These are phyloP conservation scores for Crithidia sp. DNA, from an alignment of 208 protist species.

Conservation along the genomic window DNA sequence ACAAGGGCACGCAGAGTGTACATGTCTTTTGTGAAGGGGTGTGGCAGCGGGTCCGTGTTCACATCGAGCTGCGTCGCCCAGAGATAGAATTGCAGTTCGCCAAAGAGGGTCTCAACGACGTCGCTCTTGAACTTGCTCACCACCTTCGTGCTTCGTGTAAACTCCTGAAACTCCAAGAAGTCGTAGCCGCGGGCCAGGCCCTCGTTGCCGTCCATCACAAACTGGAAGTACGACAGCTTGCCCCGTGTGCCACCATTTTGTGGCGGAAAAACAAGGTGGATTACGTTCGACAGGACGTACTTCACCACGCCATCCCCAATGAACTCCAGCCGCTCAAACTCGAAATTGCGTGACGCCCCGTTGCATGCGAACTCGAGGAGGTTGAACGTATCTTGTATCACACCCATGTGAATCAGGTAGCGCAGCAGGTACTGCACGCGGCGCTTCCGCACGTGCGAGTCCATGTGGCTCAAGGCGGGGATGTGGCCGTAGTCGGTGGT, in stretches of 20 bases:
- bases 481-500: conserved; percentile 64
- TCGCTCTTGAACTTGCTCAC: conserved; percentile 94
- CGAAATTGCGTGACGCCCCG: conserved; percentile 67
- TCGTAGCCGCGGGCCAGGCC: conserved; percentile 85
- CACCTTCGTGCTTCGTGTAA: conserved; percentile 71
- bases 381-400: conserved; percentile 80
- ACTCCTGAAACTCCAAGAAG: conserved; percentile 76
- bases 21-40: conserved; percentile 76
- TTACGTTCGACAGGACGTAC: conserved; percentile 81
- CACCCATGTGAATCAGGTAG: conserved; percentile 74
- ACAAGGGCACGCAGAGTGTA: conserved; percentile 73
- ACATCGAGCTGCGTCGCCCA: conserved; percentile 73
- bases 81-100: conserved; percentile 85
- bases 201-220: conserved; percentile 91
- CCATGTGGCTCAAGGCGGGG: conserved; percentile 66
- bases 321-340: conserved; percentile 91
- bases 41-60: conserved; percentile 39
- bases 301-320: conserved; percentile 90
- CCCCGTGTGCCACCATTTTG: conserved; percentile 74
- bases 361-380: conserved; percentile 26
- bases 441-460: conserved; percentile 72
- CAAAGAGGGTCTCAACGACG: conserved; percentile 90
- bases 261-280: conserved; percentile 71
- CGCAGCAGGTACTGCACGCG: conserved; percentile 80
- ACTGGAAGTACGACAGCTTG: conserved; percentile 74